Percentiles rank a stretch among this genome's conserved stretches.
These are phyloP conservation scores for Torulaspora maleeae DNA, from an alignment of 805 yeast genomes.

Conservation along the genomic window DNA sequence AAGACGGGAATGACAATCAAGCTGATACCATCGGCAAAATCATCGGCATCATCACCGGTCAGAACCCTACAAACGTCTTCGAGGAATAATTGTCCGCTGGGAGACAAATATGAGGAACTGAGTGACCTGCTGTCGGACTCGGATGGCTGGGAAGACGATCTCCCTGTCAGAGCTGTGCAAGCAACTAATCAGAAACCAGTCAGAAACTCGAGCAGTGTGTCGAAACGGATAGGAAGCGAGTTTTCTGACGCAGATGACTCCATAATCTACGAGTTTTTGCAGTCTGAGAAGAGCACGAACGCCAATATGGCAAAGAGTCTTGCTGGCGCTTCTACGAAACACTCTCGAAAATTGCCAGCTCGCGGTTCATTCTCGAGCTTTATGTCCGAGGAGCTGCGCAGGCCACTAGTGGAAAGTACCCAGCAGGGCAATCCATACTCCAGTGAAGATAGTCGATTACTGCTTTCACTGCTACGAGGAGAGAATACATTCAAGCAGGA, in stretches of 20 bases:
- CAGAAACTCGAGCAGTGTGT: neutral
- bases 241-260: slow-evolving; percentile 16
- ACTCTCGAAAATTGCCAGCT: slow-evolving; percentile 3
- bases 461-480: slow-evolving; percentile 9
- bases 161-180: neutral
- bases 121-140: slow-evolving; percentile 24
- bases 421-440: slow-evolving; percentile 5
- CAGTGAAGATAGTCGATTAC: slow-evolving; percentile 5
- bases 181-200: neutral
- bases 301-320: slow-evolving; percentile 2
- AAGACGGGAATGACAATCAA: slow-evolving; percentile 9
- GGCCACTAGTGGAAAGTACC: slow-evolving; percentile 10
- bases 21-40: slow-evolving; percentile 1
- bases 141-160: slow-evolving; percentile 27
- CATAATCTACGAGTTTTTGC: slow-evolving; percentile 10
- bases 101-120: slow-evolving; percentile 17
- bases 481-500: slow-evolving; percentile 1
- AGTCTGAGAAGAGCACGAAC: neutral
- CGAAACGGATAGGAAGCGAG: slow-evolving; percentile 5
- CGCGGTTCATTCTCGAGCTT: slow-evolving; percentile 10
- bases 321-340: slow-evolving; percentile 11
- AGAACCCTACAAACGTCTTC: slow-evolving; percentile 1
- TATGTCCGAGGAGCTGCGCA: slow-evolving; percentile 3
- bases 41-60: slow-evolving; percentile 1
- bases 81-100: neutral